A percentile compares a stretch with the other conserved stretches of the same genome.
Conservation (phyloP, 2,329 filamentous ascomycete genomes). For the Calonectria pauciramosa region DNA sequence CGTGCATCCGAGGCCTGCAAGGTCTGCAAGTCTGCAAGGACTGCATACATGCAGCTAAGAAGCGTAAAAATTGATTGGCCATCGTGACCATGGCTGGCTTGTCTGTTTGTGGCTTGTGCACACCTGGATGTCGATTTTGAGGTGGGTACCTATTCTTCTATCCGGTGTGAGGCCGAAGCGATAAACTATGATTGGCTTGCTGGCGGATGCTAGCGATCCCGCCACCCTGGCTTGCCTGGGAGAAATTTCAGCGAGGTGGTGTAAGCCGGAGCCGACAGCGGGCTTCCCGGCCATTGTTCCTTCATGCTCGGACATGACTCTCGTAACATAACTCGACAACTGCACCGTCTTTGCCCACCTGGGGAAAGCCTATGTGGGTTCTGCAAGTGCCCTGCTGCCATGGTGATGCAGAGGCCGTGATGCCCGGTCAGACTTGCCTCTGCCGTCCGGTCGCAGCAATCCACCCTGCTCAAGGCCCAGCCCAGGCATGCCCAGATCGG, state of each 20-base stretch:
- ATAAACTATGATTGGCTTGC: slow-evolving; percentile 35
- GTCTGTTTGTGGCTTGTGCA: slow-evolving; percentile 35
- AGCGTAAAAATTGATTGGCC: slow-evolving; percentile 39
- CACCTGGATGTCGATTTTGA: slow-evolving; percentile 33
- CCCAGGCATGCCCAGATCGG: slow-evolving; percentile 17
- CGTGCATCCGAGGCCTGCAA: slow-evolving; percentile 11
- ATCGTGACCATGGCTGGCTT: slow-evolving; percentile 30
- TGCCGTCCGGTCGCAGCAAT: slow-evolving; percentile 12
- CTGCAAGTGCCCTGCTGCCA: slow-evolving; percentile 16
- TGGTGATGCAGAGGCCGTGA: slow-evolving; percentile 5
- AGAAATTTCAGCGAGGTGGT: slow-evolving; percentile 37
- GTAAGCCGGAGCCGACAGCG: slow-evolving; percentile 42
- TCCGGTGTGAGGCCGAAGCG: slow-evolving; percentile 21
- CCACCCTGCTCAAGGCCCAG: slow-evolving; percentile 8
- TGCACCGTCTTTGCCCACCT: slow-evolving; percentile 13
- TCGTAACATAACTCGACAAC: slow-evolving; percentile 37
- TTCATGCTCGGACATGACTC: slow-evolving; percentile 24
- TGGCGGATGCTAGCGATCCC: slow-evolving; percentile 20
- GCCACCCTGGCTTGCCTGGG: slow-evolving; percentile 37
- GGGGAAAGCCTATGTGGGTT: slow-evolving; percentile 6
- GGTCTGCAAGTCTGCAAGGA: neutral
- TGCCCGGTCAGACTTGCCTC: neutral
- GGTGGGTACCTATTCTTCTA: slow-evolving; percentile 42
- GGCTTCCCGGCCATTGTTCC: slow-evolving; percentile 14
- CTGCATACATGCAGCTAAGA: slow-evolving; percentile 38